Evolutionary conservation across 768 basidiomycete genomes (phyloP), one percentile per base, ranked within the genome.

Genomic region (Podaxis sp.): DNA sequence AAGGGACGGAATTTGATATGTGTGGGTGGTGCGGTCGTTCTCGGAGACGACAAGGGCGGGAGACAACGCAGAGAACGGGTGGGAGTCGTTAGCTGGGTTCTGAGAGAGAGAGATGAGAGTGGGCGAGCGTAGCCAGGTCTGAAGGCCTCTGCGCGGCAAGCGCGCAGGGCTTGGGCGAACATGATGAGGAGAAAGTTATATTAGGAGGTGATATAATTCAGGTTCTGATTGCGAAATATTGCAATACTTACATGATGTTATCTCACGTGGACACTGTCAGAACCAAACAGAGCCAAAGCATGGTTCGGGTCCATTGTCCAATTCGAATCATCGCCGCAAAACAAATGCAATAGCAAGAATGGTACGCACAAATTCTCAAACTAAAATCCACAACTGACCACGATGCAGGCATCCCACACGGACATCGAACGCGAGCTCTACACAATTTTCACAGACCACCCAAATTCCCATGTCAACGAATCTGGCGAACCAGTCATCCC

Each of bases 351-450:
- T 15, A 44, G 41, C 41, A n/a, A 56, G 37, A 26, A 50, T 58
- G 57, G 48, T 58, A 20, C n/a, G 57, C 50, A 5, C 6, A 20
- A 6, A 5, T 30, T 44, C 20, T 22, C 33, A 33, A 33, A 10
- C 33, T 33, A 33, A 8, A 10, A 37, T 26, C 26, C 22, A 28
- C 55, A 15, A 38, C 30, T 49, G 33, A 62, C 53, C 11, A 26
- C 46, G 22, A 50, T 56, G 46, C 44, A 62, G 61, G 60, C 54
- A 28, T 48, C 60, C 2, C 60, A 62, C 33, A 26, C 79, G 58
- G 86, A 88, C 75, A 87, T 93, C 63, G 86, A 91, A 71, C 80
- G 82, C 66, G 83, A 87, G 69, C 84, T 93, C 36, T 73, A 85
- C 71, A 79, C 81, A 59, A 84, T 93, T 65, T 91, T 93, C 71